Evolutionary conservation across 176 grass and related monocot species (phyloP).

Genomic region (Triticum monococcum): DNA sequence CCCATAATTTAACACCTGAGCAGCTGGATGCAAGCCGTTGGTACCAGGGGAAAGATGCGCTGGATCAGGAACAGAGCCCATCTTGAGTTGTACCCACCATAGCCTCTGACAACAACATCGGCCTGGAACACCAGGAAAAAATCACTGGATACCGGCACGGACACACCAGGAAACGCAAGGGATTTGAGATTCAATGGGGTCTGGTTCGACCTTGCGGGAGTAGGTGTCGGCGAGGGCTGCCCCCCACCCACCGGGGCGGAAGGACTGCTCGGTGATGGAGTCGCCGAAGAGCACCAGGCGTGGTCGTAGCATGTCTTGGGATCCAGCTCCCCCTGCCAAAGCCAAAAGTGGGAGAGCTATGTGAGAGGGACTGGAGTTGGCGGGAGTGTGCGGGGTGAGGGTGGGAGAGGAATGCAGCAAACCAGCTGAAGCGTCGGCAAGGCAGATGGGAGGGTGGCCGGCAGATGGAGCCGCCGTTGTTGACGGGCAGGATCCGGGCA

Average conservation of each 20-base stretch:
- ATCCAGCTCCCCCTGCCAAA: background rate
- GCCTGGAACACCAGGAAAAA: conserved; percentile 36
- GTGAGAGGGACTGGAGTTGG: background rate
- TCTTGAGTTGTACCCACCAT: conserved; percentile 85
- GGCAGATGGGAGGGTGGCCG: conserved; percentile 6
- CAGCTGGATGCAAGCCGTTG: background rate
- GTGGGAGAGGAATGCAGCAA: background rate
- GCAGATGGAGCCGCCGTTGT: background rate
- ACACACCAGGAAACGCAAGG: background rate
- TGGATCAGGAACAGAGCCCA: conserved; percentile 90
- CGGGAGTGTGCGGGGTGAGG: background rate
- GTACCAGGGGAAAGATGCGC: conserved; percentile 66
- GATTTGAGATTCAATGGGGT: background rate
- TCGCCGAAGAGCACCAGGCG: conserved; percentile 64
- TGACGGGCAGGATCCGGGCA: background rate
- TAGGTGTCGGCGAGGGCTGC: conserved; percentile 58
- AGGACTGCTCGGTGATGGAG: conserved; percentile 78
- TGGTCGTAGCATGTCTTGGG: conserved; percentile 26
- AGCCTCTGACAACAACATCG: conserved; percentile 81
- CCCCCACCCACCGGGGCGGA: conserved; percentile 60
- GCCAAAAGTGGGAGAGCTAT: background rate
- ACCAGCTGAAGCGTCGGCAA: background rate
- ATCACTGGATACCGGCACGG: background rate
- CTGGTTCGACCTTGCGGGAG: conserved; percentile 55
- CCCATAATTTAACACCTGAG: background rate